Base-by-base conservation (phyloP, 257 asterid genomes). In the Solanum arcanum region DNA sequence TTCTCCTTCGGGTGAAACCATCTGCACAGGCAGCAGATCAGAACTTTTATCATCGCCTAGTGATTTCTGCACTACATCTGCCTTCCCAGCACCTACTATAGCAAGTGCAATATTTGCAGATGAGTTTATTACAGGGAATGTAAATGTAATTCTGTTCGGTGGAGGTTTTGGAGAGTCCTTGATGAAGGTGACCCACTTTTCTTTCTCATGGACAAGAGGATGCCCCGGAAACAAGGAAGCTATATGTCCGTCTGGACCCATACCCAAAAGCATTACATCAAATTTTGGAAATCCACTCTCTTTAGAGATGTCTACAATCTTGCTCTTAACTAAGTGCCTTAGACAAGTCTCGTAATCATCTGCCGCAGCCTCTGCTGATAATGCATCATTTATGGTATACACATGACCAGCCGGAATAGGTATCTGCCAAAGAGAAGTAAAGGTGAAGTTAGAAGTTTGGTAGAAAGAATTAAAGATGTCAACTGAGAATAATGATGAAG, bases 191-290 rank as follows among this genome's bases (percentile, higher is more conserved):
- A 94, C 97, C 99, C 99, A 97, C 89, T 94, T 95, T 88, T 94
- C 87, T 0, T 90, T 92, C 87, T 94, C 98, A 49, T 93, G 91
- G 86, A 95, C 88, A 33, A 94, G 96, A 84, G 94, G 96, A 85
- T 97, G 99, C 68, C 94, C 98, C 0, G 98, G 99, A 86, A 95
- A 97, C 37, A 97, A 88, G 83, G 99, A 97, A 68, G 99, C 99
- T 23, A 95, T 89, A 88, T 97, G 99, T 35, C 99, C 99, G 35
- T 97, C 98, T 1, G 99, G 99, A 21, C 99, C 99, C 98, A 97
- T 97, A 33, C 99, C 99, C 91, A 97, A 88, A 41, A 95, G 94
- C 97, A 95, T 92, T 56, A 94, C 94, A 86, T 97, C 99, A 78
- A 97, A 95, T 89, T 94, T 96, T 20, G 98, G 99, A 86, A 95